These are phyloP conservation scores for Solanum aculeatissimum DNA, from an alignment of 305 asterid genomes.

Conservation along the genomic window DNA sequence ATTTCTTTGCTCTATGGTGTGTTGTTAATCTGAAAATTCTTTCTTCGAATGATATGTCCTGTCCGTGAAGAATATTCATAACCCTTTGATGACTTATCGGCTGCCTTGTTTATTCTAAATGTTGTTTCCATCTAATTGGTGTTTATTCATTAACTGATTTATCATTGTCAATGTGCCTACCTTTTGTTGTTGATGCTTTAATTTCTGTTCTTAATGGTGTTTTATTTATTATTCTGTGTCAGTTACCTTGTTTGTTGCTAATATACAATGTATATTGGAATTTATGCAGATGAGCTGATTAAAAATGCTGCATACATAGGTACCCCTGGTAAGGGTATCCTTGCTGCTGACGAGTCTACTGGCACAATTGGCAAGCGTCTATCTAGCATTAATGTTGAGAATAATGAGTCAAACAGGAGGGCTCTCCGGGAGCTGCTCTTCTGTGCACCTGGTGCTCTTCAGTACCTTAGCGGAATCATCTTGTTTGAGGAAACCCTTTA, in stretches of 20 bases:
- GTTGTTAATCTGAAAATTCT: neutral
- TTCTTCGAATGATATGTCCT: neutral
- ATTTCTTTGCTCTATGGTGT: neutral
- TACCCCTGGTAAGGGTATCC: constrained; percentile 67
- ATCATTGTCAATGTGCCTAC: no score
- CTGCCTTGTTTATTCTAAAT: no score
- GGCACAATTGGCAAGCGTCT: constrained; percentile 64
- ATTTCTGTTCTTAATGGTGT: neutral
- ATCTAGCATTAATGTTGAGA: constrained; percentile 55
- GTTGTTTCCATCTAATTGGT: neutral
- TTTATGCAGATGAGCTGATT: constrained; percentile 45
- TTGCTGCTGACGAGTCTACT: constrained; percentile 69
- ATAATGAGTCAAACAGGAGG: constrained; percentile 42
- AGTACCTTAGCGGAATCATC: constrained; percentile 53
- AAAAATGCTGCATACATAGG: constrained; percentile 48
- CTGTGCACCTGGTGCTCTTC: constrained; percentile 45
- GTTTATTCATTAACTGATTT: neutral
- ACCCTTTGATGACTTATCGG: no score
- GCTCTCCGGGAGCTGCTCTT: constrained; percentile 55
- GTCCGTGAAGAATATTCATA: neutral
- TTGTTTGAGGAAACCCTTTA: constrained; percentile 59
- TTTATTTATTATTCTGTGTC: neutral
- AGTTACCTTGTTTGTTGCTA: neutral
- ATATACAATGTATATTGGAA: neutral
- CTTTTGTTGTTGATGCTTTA: neutral